Conservation (phyloP, 768 basidiomycete genomes). For the Rhizopogon roseolus region DNA sequence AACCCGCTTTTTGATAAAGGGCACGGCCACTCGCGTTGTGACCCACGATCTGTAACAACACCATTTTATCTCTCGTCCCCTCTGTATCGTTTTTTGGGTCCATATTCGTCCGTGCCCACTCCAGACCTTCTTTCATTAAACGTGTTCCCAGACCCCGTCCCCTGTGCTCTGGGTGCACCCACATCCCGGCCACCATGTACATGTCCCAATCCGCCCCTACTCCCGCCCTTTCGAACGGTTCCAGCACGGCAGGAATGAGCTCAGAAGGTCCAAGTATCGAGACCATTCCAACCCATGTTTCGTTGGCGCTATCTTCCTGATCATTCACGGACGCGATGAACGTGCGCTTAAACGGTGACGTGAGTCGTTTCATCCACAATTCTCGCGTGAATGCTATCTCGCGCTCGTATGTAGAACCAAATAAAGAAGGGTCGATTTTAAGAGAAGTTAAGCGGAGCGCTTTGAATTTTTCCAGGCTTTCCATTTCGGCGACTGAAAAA, state of each 20-base stretch:
- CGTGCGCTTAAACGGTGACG: constrained; percentile 8
- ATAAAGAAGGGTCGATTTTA: constrained; percentile 15
- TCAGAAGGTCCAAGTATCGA: constrained; percentile 11
- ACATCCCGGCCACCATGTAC: constrained; percentile 20
- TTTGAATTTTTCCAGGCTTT: constrained; percentile 21
- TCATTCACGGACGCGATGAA: constrained; percentile 11
- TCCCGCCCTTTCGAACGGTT: constrained; percentile 10
- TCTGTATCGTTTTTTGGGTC: constrained; percentile 3
- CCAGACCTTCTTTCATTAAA: constrained; percentile 15
- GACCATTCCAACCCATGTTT: constrained; percentile 17
- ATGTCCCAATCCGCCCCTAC: constrained; percentile 12
- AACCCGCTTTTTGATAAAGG: constrained; percentile 18
- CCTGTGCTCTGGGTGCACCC: constrained; percentile 24
- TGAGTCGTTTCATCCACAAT: constrained; percentile 17
- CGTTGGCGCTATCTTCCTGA: not conserved
- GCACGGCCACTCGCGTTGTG: constrained; percentile 11
- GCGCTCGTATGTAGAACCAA: constrained; percentile 16
- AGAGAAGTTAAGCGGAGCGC: constrained; percentile 18
- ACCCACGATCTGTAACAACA: constrained; percentile 9
- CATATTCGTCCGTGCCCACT: constrained; percentile 18
- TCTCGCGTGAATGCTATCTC: constrained; percentile 17
- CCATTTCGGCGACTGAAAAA: constrained; percentile 11
- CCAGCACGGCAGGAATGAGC: not conserved
- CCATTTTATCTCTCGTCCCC: constrained; percentile 11
- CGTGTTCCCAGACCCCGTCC: constrained; percentile 14